Evolutionary conservation across 495 filamentous ascomycete species (phyloP).

Genomic region (Penicillium lividum): DNA sequence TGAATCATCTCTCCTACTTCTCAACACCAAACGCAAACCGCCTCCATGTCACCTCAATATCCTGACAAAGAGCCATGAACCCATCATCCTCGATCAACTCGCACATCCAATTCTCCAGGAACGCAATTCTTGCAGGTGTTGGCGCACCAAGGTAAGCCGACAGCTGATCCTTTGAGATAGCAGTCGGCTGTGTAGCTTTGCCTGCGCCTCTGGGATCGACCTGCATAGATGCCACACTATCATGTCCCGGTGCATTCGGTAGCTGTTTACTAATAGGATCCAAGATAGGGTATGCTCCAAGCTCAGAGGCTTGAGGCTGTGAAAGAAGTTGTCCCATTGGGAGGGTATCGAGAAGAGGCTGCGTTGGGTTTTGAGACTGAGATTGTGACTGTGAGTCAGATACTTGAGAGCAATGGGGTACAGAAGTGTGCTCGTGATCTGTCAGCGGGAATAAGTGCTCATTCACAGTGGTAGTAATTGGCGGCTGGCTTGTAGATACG

Average conservation of each 20-base stretch:
- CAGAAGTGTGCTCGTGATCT: background rate
- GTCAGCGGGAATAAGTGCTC: background rate
- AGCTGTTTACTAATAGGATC: background rate
- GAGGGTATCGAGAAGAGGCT: slow-evolving; percentile 10
- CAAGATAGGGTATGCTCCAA: background rate
- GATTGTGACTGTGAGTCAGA: slow-evolving; percentile 11
- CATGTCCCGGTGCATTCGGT: background rate
- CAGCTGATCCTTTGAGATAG: slow-evolving; percentile 30
- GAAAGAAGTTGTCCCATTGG: background rate
- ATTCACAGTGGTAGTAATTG: background rate
- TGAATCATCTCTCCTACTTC: background rate
- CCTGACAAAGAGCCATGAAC: slow-evolving; percentile 44
- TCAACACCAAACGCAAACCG: slow-evolving; percentile 43
- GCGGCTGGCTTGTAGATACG: background rate
- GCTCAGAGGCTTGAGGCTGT: slow-evolving; percentile 7
- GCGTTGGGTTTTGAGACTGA: slow-evolving; percentile 4
- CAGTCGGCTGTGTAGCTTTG: background rate
- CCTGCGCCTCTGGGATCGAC: background rate
- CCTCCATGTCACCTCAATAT: slow-evolving; percentile 47
- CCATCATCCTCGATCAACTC: slow-evolving; percentile 45
- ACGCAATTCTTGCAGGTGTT: slow-evolving; percentile 34
- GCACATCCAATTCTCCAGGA: slow-evolving; percentile 47
- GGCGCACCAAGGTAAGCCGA: slow-evolving; percentile 33
- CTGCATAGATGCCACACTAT: background rate
- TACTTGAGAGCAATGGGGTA: slow-evolving; percentile 6